Base-by-base conservation (phyloP, 148 eudicot species). In the Rheum nobile region DNA sequence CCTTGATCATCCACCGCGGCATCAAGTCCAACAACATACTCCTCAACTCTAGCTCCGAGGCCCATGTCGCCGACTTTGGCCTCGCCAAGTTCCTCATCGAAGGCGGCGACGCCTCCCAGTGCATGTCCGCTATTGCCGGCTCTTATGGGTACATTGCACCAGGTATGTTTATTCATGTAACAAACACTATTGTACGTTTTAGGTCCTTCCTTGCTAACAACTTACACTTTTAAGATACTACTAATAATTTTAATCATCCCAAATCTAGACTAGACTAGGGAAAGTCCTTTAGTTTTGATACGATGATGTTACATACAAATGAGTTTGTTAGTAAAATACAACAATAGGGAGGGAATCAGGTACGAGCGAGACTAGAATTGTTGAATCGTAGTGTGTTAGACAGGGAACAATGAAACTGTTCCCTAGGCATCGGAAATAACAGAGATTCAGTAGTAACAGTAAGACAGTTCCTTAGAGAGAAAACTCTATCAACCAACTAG, bases 121-220 rank as follows among this genome's bases (percentile, higher is more conserved):
- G 95, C 76, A 96, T 96, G 99, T 96, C 99, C 0, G 97, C 96
- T 0, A 79, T 96, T 75, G 97, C 97, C 0, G 99, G 99, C 3
- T 92, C 99, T 0, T 96, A 96, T 43, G 99, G 99, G 12, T 96
- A 96, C 78, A 96, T 96, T 70, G 99, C 99, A 57, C 99, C 99
- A 73, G 98, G 98, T 95, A 86, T 0, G 77, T 76, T 42, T 47
- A 16, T n/a, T n/a, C n/a, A n/a, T n/a, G n/a, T n/a, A n/a, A n/a
- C n/a, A n/a, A n/a, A n/a, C n/a, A n/a, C n/a, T n/a, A n/a, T n/a
- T n/a, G n/a, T n/a, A n/a, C n/a, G n/a, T n/a, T n/a, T n/a, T n/a
- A n/a, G n/a, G n/a, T n/a, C n/a, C n/a, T n/a, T n/a, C n/a, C n/a
- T n/a, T n/a, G n/a, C n/a, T n/a, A n/a, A n/a, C n/a, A n/a, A n/a